Percentiles rank a stretch among this genome's conserved stretches.
Conservation (phyloP, 108 stramenopile species). For the Discostella pseudostelligera region DNA sequence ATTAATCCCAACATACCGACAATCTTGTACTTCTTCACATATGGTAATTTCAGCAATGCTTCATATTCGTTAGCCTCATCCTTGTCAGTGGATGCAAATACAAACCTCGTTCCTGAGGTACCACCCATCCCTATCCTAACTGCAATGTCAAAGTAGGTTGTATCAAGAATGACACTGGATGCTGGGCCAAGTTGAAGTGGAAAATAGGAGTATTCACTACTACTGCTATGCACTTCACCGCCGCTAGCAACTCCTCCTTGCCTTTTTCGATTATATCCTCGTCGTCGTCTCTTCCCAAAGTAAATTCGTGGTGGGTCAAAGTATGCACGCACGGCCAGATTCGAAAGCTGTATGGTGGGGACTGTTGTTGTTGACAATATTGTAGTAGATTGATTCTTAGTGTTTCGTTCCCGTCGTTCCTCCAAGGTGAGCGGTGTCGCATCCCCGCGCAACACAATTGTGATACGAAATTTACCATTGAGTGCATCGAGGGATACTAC, state of each 20-base stretch:
- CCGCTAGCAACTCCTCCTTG: no score
- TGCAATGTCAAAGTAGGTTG: slow-evolving; percentile 51
- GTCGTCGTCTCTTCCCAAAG: slow-evolving; percentile 34
- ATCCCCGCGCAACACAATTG: slow-evolving; percentile 70
- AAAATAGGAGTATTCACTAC: slow-evolving; percentile 22
- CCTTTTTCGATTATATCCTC: no score
- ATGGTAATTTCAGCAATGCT: slow-evolving; percentile 24
- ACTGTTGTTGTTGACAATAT: background rate
- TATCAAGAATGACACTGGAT: slow-evolving; percentile 70
- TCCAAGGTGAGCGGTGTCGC: slow-evolving; percentile 51
- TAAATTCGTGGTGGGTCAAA: slow-evolving; percentile 75
- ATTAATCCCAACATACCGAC: slow-evolving; percentile 23
- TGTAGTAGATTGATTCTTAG: slow-evolving; percentile 15
- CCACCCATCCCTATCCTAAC: slow-evolving; percentile 73
- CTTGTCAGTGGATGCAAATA: slow-evolving; percentile 47
- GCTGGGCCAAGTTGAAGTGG: slow-evolving; percentile 55
- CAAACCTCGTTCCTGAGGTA: slow-evolving; percentile 67
- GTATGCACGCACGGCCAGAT: slow-evolving; percentile 56
- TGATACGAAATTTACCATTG: slow-evolving; percentile 46
- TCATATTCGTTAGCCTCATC: slow-evolving; percentile 34
- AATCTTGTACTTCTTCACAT: slow-evolving; percentile 22
- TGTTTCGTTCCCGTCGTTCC: slow-evolving; percentile 26
- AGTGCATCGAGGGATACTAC: slow-evolving; percentile 61
- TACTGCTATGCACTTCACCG: background rate
- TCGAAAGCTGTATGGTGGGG: slow-evolving; percentile 30